Evolutionary conservation across 306 rosid species (phyloP).

Genomic region (Fagus crenata): DNA sequence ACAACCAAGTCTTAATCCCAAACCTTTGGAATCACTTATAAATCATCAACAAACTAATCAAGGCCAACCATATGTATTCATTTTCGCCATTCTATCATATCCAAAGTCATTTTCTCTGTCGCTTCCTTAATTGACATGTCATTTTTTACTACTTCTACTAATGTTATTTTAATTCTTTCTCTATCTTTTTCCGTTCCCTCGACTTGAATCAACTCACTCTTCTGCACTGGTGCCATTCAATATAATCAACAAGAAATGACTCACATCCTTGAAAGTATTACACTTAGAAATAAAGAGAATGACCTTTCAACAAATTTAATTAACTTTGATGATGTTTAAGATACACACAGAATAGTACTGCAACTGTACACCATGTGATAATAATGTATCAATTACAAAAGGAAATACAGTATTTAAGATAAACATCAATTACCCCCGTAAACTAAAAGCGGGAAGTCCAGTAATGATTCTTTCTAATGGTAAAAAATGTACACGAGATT

Average conservation of each 20-base stretch:
- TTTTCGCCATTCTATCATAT: too few species aligned
- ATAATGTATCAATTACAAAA: constrained; percentile 34
- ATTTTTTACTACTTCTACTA: too few species aligned
- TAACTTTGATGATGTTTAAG: constrained; percentile 19
- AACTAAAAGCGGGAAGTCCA: constrained; percentile 26
- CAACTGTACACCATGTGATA: constrained; percentile 54
- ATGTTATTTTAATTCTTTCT: too few species aligned
- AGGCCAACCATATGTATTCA: too few species aligned
- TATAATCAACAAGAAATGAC: neutral
- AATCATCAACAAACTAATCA: too few species aligned
- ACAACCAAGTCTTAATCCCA: too few species aligned
- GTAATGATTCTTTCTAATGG: constrained; percentile 18
- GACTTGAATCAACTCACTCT: neutral
- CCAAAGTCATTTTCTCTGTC: too few species aligned
- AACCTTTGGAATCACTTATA: too few species aligned
- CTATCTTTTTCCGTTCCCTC: too few species aligned
- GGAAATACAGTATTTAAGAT: constrained; percentile 36
- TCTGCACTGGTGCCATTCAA: too few species aligned
- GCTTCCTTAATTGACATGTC: too few species aligned
- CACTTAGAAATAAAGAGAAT: neutral
- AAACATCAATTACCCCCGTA: constrained; percentile 28
- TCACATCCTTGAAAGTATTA: neutral
- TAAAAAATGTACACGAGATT: constrained; percentile 59
- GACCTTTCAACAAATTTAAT: neutral
- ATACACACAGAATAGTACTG: constrained; percentile 33